Evolutionary conservation across 306 rosid genomes (phyloP), one percentile per base, ranked within the genome.

Genomic region (Oxytropis ochrocephala): DNA sequence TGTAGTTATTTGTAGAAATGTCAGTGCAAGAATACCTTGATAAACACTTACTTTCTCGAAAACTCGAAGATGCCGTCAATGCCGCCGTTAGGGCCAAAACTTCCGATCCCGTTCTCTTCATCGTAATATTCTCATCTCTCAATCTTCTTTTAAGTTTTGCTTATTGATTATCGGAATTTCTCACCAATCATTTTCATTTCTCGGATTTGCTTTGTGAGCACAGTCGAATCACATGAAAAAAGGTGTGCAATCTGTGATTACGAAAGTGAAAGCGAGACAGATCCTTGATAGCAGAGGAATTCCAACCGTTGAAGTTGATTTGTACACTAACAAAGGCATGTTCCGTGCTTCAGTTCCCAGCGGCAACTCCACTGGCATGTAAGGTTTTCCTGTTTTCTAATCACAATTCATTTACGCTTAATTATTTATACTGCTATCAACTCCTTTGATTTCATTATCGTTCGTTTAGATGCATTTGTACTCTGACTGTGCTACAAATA

Each of bases 211-310:
- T 36, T 36, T 36, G 1, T 65, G 52, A 54, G 14, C 17, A 0
- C 83, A 91, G 97, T 89, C 97, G 65, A 84, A 82, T 83, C 96
- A 87, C 81, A 78, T 91, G 97, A 82, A 48, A 62, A 91, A 85
- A 79, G 67, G 91, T 48, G 85, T 89, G 44, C 83, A 91, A 51
- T 87, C 96, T 1, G 88, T 85, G 70, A 91, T 91, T 44, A 91
- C 82, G 17, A 94, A 78, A 76, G 75, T 90, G 10, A 94, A 81
- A 76, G 99, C 97, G 27, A 82, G 99, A 64, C 99, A 94, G 89
- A 91, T 94, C 78, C 95, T 94, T 4, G 99, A 94, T 66, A 94
- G 99, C 79, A 84, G 99, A 83, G 99, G 99, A 53, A 82, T 87
- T 83, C 97, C 99, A 2, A 94, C 99, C 4, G 95, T 94, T 36